Base-by-base conservation (phyloP, 2,329 filamentous ascomycete species). In the Calcarisporium arbuscula region DNA sequence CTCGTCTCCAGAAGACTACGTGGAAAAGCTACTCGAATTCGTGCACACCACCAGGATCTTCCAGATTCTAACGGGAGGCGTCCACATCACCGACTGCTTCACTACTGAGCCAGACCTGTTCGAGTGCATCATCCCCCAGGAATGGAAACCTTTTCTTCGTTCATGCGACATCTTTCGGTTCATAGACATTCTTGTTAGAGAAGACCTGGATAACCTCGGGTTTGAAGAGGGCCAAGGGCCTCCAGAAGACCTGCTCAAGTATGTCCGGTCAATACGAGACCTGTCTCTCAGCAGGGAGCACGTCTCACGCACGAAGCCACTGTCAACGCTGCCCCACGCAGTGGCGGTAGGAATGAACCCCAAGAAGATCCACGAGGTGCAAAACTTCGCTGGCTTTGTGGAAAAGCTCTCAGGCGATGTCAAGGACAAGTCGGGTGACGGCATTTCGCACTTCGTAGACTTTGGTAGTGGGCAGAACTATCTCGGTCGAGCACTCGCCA, bases 401-500 rank as follows among this genome's bases (percentile, higher is more conserved):
- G 74, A 86, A 32, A 52, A 62, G 4, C 62, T 82, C 8, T 68
- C 74, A 0, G 60, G 62, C 35, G 70, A 74, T 19, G 71, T 95
- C 17, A 70, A 74, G 4, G 53, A 65, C 3, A 63, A 74, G 2
- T 72, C 81, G 27, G 64, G 67, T 1, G 60, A 67, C 30, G 61
- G 70, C 11, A 80, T 95, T 40, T 85, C 87, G 0, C 89, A 96
- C 62, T 79, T 95, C 39, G 82, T 96, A 31, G 92, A 98, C 61
- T 95, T 96, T 58, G 92, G 92, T 19, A 95, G 88, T 34, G 92
- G 92, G 0, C 90, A 96, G 57, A 96, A 95, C 53, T 98, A 98
- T 52, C 77, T 98, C 4, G 90, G 92, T 1, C 75, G 92, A 29
- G 84, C 86, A 2, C 68, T 98, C 38, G 90, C 90, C 11, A 87